These are phyloP conservation scores for Daedaleopsis sinensis DNA, from an alignment of 768 basidiomycete species.

Conservation along the genomic window DNA sequence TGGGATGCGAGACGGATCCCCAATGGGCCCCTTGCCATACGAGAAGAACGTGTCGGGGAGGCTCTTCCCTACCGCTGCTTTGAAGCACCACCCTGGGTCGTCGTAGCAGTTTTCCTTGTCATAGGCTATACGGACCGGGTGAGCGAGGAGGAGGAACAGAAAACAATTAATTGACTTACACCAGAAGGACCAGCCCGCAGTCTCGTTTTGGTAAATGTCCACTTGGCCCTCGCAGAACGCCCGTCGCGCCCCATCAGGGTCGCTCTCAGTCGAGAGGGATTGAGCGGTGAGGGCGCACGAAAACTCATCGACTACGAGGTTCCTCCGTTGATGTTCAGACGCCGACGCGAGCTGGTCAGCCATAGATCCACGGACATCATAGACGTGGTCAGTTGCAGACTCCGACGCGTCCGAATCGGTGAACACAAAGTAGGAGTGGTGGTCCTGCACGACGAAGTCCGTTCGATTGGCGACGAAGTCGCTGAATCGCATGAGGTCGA, in stretches of 20 bases:
- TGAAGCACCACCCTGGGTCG: conserved; percentile 75
- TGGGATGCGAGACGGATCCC: conserved; percentile 28
- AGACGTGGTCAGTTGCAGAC: conserved; percentile 48
- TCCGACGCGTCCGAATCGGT: conserved; percentile 51
- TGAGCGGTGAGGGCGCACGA: conserved; percentile 50
- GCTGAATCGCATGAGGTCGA: conserved; percentile 56
- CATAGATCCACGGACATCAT: conserved; percentile 36
- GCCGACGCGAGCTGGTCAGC: conserved; percentile 31
- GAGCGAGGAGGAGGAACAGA: neutral
- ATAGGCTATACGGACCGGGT: conserved; percentile 45
- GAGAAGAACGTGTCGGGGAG: conserved; percentile 63
- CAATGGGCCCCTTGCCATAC: conserved; percentile 39
- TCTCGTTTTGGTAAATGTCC: conserved; percentile 54
- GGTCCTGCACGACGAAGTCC: conserved; percentile 73
- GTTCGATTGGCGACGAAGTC: conserved; percentile 48
- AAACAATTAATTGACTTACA: conserved; percentile 40
- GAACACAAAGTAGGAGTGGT: conserved; percentile 76
- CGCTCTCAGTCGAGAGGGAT: conserved; percentile 50
- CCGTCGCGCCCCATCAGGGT: conserved; percentile 47
- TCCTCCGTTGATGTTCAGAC: conserved; percentile 38
- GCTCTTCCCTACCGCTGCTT: conserved; percentile 53
- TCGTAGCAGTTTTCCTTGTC: conserved; percentile 60
- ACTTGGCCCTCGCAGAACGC: conserved; percentile 63
- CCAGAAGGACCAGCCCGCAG: conserved; percentile 75
- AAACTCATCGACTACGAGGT: conserved; percentile 55